These are phyloP conservation scores for Sporisorium sorghi DNA, from an alignment of 1,284 basidiomycete species.

Conservation along the genomic window DNA sequence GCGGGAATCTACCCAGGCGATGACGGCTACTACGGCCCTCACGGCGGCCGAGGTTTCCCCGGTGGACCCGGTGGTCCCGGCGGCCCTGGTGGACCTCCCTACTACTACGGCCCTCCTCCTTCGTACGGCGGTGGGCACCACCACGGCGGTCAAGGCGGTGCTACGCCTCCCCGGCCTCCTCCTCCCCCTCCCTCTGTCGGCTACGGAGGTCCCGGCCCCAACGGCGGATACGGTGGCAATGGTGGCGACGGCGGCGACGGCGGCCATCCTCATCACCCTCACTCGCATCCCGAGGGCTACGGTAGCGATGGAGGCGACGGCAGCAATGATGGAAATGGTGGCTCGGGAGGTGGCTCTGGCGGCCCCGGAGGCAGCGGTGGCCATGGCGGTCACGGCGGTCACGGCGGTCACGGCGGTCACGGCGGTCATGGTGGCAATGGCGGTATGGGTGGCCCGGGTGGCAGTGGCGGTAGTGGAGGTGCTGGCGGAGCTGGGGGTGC, in stretches of 20 bases:
- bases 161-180: neutral
- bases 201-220: too few species aligned
- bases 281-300: neutral
- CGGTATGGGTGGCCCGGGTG: constrained; percentile 14
- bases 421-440: neutral
- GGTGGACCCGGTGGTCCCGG: constrained; percentile 6
- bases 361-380: constrained; percentile 17
- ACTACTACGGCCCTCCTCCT: constrained; percentile 1
- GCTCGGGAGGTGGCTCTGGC: constrained; percentile 23
- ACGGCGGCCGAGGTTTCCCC: neutral
- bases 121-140: neutral
- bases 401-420: constrained; percentile 2
- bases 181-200: too few species aligned
- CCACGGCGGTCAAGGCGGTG: neutral
- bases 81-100: constrained; percentile 4
- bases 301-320: constrained; percentile 1
- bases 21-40: neutral
- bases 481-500: constrained; percentile 11
- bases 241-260: constrained; percentile 20
- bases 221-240: constrained; percentile 26
- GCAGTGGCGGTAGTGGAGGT: neutral
- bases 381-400: neutral
- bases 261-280: constrained; percentile 5
- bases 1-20: neutral
- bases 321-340: constrained; percentile 10